phyloP scores from a whole-genome alignment of 352 stramenopile species.

The Phytophthora tentaculata region DNA sequence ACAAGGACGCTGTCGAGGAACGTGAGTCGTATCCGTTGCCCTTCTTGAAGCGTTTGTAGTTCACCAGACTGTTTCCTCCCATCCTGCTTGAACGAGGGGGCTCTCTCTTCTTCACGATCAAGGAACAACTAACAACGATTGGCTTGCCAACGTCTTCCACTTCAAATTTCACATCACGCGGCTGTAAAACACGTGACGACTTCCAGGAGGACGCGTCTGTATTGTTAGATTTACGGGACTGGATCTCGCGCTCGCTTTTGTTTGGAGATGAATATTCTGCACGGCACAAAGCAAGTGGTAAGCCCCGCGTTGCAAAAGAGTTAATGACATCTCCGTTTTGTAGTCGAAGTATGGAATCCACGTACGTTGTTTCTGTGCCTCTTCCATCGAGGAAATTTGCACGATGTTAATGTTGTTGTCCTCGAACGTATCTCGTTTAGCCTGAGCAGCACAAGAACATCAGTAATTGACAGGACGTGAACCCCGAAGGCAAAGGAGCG shows the following conservation, averaged over 20 bases:
- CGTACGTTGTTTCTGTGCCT: slow-evolving; percentile 26
- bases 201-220: slow-evolving; percentile 34
- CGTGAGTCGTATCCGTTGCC: slow-evolving; percentile 58
- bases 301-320: background rate
- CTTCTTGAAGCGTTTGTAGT: slow-evolving; percentile 90
- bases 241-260: slow-evolving; percentile 11
- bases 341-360: background rate
- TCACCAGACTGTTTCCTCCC: slow-evolving; percentile 33
- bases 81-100: background rate
- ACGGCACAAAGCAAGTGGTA: background rate
- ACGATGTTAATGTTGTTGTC: slow-evolving; percentile 38
- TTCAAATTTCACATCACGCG: slow-evolving; percentile 35
- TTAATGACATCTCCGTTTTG: slow-evolving; percentile 5
- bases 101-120: slow-evolving; percentile 55
- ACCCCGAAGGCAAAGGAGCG: background rate
- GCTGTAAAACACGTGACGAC: slow-evolving; percentile 37
- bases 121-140: slow-evolving; percentile 52
- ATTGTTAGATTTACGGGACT: slow-evolving; percentile 6
- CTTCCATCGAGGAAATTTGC: slow-evolving; percentile 24
- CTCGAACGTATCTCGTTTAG: slow-evolving; percentile 19
- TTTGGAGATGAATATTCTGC: slow-evolving; percentile 18
- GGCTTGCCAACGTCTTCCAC: slow-evolving; percentile 44
- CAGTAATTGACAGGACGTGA: slow-evolving; percentile 8
- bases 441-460: slow-evolving; percentile 15
- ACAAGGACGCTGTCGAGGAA: slow-evolving; percentile 51